These are phyloP conservation scores for Apiospora pterosperma DNA, from an alignment of 2,329 filamentous ascomycete genomes.

Conservation along the genomic window DNA sequence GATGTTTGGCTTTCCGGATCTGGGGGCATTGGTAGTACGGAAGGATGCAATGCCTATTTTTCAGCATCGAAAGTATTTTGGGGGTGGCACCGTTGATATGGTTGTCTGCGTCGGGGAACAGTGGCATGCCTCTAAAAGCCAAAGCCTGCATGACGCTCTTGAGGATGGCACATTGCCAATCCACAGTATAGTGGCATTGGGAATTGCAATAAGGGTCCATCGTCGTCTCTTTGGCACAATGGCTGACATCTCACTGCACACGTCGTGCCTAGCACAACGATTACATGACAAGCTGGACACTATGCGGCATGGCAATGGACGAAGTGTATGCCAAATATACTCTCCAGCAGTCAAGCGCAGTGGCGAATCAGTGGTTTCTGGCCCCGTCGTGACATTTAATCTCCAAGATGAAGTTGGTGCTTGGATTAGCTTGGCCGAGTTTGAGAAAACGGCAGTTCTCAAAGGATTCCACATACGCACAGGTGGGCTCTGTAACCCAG, in stretches of 20 bases:
- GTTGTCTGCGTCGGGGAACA: conserved; percentile 73
- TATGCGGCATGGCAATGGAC: conserved; percentile 68
- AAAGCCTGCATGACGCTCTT: conserved; percentile 72
- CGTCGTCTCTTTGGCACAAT: conserved; percentile 68
- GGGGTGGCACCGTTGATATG: conserved; percentile 91
- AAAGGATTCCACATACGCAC: conserved; percentile 82
- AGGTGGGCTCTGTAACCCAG: conserved; percentile 88
- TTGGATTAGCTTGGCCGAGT: conserved; percentile 78
- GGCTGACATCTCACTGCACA: conserved; percentile 66
- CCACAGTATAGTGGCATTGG: conserved; percentile 83
- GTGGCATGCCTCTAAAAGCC: conserved; percentile 77
- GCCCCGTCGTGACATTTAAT: conserved; percentile 84
- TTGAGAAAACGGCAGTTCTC: conserved; percentile 80
- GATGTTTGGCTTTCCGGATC: conserved; percentile 94
- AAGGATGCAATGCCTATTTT: conserved; percentile 66
- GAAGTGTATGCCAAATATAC: conserved; percentile 65
- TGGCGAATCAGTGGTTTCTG: conserved; percentile 37
- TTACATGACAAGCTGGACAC: conserved; percentile 56
- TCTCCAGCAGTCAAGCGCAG: conserved; percentile 20
- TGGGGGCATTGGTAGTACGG: conserved; percentile 80
- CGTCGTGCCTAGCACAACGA: conserved; percentile 57
- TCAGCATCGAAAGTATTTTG: conserved; percentile 74
- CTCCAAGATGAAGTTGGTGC: conserved; percentile 63
- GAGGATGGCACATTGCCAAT: conserved; percentile 92
- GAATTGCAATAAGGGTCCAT: conserved; percentile 70